Base-by-base conservation (phyloP, 2,329 filamentous ascomycete species). In the Fusarium sp. region DNA sequence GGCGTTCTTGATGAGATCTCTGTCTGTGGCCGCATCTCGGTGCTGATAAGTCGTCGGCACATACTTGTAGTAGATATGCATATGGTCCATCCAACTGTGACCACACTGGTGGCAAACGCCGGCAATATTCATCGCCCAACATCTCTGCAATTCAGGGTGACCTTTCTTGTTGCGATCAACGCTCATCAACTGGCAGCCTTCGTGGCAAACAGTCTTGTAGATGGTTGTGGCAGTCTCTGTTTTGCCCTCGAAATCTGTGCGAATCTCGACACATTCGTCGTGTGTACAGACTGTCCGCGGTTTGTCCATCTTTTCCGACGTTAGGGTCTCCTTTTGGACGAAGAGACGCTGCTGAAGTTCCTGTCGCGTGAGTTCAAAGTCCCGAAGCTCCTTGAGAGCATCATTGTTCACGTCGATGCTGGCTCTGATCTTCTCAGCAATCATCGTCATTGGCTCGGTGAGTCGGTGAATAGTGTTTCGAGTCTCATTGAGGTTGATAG, bases 61-160 rank as follows among this genome's bases (percentile, higher is more conserved):
- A 37, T 71, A 65, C 14, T 54, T 20, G 24, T 65, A 71, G 20
- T 65, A 68, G 37, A 71, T 68, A 22, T 65, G 65, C 60, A 71
- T 65, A 27, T 65, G 68, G n/a, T 68, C 65, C 68, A 62, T 65
- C 69, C 66, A 71, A 2, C 8, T 11, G 37, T 71, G 66, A 0
- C 58, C 56, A 24, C 62, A 71, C 5, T 48, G 1, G 0, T 9
- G 1, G 6, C 66, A 69, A 3, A 29, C 20, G 35, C 37, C 48
- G 6, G 10, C 4, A 7, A 1, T 0, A 22, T 27, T 22, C 41
- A 71, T 69, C 2, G 66, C 66, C 1, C 0, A 0, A 33, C 64
- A 67, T 6, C 2, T 1, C 24, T 45, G 16, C n/a, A 64, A 10
- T 24, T 64, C 43, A 27, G 33, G 43, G 14, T 67, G 43, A 58